Evolutionary conservation across 495 filamentous ascomycete species (phyloP).

Genomic region (Xylaria flabelliformis): DNA sequence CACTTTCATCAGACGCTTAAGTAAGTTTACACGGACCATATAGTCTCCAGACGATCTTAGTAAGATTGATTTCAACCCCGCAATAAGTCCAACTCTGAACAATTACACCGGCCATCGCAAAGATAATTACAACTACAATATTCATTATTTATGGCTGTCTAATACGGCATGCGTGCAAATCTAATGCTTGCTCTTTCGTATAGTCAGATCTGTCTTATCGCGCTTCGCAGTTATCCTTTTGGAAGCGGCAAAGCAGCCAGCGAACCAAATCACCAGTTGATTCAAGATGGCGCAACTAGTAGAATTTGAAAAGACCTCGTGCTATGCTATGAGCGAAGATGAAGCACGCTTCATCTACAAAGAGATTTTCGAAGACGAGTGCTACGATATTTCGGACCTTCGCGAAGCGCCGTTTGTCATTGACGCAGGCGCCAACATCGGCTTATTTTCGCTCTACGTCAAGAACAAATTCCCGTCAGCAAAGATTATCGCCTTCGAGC

Average conservation of each 20-base stretch:
- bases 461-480: conserved; percentile 36
- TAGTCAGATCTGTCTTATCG: background rate
- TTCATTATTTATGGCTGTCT: background rate
- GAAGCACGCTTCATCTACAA: conserved; percentile 33
- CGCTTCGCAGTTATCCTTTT: background rate
- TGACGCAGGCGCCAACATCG: conserved; percentile 39
- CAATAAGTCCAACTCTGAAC: background rate
- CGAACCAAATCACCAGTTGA: background rate
- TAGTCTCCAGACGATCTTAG: background rate
- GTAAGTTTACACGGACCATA: conserved; percentile 4
- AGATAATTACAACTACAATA: background rate
- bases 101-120: background rate
- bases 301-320: conserved; percentile 16
- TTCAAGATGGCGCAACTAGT: conserved; percentile 7
- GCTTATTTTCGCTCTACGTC: conserved; percentile 39
- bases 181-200: background rate
- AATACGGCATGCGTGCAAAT: background rate
- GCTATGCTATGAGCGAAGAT: conserved; percentile 20
- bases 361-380: conserved; percentile 34
- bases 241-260: background rate
- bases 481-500: conserved; percentile 39
- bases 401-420: conserved; percentile 33
- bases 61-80: background rate
- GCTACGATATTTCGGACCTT: conserved; percentile 28
- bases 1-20: background rate